Percentiles rank a stretch among this genome's conserved stretches.
Conservation (phyloP, 225 moss, liverwort and hornwort species). For the Marchantia polymorpha region DNA sequence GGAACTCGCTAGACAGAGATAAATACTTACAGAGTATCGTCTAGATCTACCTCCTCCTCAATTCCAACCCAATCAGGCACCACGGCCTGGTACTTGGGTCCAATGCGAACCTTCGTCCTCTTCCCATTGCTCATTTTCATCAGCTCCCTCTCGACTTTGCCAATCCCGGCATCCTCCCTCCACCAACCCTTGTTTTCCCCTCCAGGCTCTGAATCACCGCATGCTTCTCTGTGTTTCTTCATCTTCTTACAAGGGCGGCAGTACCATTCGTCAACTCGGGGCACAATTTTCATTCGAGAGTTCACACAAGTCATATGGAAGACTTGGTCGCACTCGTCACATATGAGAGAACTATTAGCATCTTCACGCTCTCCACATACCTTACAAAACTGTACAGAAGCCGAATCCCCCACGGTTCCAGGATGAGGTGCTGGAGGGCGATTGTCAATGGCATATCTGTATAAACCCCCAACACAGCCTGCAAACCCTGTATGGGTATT, state of each 20-base stretch:
- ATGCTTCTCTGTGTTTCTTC: constrained; percentile 28
- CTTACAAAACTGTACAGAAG: constrained; percentile 24
- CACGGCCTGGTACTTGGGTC: constrained; percentile 39
- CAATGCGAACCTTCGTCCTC: constrained; percentile 45
- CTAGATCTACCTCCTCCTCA: constrained; percentile 32
- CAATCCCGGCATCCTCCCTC: constrained; percentile 38
- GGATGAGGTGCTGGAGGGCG: constrained; percentile 45
- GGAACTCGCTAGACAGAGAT: neutral
- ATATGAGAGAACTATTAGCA: constrained; percentile 36
- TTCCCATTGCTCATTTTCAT: constrained; percentile 45
- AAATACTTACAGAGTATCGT: constrained; percentile 35
- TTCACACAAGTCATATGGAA: constrained; percentile 46
- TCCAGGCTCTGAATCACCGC: constrained; percentile 25
- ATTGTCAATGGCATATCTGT: constrained; percentile 27
- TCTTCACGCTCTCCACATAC: constrained; percentile 42
- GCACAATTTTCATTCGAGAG: constrained; percentile 44
- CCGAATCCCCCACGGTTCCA: constrained; percentile 42
- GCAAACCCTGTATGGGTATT: constrained; percentile 16
- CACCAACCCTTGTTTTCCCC: constrained; percentile 41
- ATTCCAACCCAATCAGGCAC: constrained; percentile 36
- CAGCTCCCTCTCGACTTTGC: constrained; percentile 37
- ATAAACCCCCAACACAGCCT: constrained; percentile 28
- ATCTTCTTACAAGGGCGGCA: constrained; percentile 41
- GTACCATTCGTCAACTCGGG: constrained; percentile 47
- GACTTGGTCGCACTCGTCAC: constrained; percentile 45